A percentile compares a stretch with the other conserved stretches of the same genome.
Evolutionary conservation across 805 yeast genomes (phyloP).

Genomic region (Gaillardinia entomophila): DNA sequence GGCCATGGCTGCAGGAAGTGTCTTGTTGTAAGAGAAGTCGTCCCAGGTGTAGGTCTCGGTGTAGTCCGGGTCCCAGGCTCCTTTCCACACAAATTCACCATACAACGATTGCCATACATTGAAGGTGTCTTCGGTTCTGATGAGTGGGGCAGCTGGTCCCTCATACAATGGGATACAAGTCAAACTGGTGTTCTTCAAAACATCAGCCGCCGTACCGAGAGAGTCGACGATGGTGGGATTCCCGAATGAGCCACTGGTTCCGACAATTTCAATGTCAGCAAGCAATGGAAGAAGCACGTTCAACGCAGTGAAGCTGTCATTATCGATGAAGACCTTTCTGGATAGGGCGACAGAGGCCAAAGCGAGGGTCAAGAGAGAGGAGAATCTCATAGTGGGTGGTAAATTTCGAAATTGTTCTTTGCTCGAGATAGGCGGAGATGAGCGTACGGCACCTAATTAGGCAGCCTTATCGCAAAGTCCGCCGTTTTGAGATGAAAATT

Average conservation of each 20-base stretch:
- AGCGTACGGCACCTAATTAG: too few relatives aligned
- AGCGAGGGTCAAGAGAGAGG: too few relatives aligned
- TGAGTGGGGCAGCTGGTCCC: slow-evolving; percentile 33
- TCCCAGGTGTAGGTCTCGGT: slow-evolving; percentile 25
- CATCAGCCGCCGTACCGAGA: slow-evolving; percentile 25
- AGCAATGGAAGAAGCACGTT: slow-evolving; percentile 31
- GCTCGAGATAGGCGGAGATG: too few relatives aligned
- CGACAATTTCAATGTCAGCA: slow-evolving; percentile 35
- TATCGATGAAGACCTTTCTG: slow-evolving; percentile 36
- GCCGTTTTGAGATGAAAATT: too few relatives aligned
- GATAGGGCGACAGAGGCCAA: too few relatives aligned
- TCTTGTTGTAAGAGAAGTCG: slow-evolving; percentile 20
- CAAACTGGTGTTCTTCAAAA: slow-evolving; percentile 26
- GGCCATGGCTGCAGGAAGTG: slow-evolving; percentile 32
- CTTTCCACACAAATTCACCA: slow-evolving; percentile 39
- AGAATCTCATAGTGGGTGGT: too few relatives aligned
- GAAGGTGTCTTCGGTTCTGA: slow-evolving; percentile 35
- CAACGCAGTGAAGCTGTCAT: slow-evolving; percentile 35
- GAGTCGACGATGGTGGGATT: slow-evolving; percentile 33
- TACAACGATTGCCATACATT: slow-evolving; percentile 31
- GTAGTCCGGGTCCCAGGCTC: slow-evolving; percentile 29
- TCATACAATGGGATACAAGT: slow-evolving; percentile 30
- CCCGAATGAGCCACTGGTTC: slow-evolving; percentile 35
- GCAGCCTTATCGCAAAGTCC: too few relatives aligned
- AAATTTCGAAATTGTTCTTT: too few relatives aligned